Base-by-base conservation (phyloP, 129 eudicot species). In the Centella asiatica region DNA sequence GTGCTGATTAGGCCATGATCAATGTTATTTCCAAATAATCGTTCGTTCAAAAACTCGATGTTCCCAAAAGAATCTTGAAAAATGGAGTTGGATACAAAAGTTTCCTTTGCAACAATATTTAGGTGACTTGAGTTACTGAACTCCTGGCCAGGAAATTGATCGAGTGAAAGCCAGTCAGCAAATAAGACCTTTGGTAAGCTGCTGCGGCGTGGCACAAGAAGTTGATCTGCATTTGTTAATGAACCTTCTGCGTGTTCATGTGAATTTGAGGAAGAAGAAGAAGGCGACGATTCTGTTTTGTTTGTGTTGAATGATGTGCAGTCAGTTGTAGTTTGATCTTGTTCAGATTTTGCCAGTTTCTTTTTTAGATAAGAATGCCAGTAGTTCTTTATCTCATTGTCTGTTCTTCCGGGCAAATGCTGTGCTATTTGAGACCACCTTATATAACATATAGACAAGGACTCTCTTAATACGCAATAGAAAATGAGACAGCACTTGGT, bases 351-450 rank as follows among this genome's bases (percentile, higher is more conserved):
- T 26, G 57, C 32, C 0, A 24, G 31, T 62, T 64, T 75, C 75
- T 81, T 83, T 82, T 87, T 87, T 4, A 87, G 64, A 51, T 71
- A 78, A 23, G 95, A 80, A 66, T 86, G 90, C 95, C 90, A 86
- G 32, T 80, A 60, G 77, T 86, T 83, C 69, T 82, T 86, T 24
- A 86, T 77, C 76, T 86, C 95, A 10, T 86, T 86, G 62, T 86
- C 95, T n/a, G 85, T 83, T 58, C 95, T 77, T 62, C 95, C 95
- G 1, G 90, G 90, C 56, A 87, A 78, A 50, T 75, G 87, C 3
- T 74, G 79, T 32, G 95, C 78, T 55, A 87, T 87, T 28, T 78
- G 85, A 47, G 95, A 79, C 95, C 95, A 86, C 80, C 95, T 86
- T 73, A 50, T 32, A 4, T 48, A 25, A 11, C 49, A 40, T 12